Percentiles rank a stretch among this genome's conserved stretches.
These are phyloP conservation scores for Zygoascus tannicola DNA, from an alignment of 805 yeast species.

Conservation along the genomic window DNA sequence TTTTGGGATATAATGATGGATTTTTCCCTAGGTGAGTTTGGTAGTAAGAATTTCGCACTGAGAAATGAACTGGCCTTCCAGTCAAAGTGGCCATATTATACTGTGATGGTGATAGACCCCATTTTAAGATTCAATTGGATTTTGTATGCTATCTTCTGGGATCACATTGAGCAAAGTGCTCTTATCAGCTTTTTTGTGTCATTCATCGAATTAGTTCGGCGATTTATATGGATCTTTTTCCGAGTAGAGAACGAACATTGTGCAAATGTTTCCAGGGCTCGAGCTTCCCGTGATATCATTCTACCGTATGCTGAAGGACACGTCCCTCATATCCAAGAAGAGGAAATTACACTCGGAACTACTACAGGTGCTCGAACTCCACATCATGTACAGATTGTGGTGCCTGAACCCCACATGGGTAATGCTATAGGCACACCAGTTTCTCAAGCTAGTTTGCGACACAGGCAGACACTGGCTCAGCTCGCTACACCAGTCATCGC, in stretches of 20 bases:
- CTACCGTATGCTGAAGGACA: constrained; percentile 51
- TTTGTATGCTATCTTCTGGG: constrained; percentile 70
- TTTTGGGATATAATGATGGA: constrained; percentile 94
- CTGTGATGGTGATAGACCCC: constrained; percentile 65
- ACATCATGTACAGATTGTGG: constrained; percentile 2
- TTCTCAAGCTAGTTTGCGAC: not conserved
- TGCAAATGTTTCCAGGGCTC: constrained; percentile 72
- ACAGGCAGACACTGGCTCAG: constrained; percentile 12
- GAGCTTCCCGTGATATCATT: constrained; percentile 82
- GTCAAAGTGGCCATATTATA: constrained; percentile 54
- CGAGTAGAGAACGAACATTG: constrained; percentile 96
- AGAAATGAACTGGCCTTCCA: constrained; percentile 64
- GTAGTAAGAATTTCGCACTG: constrained; percentile 46
- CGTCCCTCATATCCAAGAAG: not conserved
- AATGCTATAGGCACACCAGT: not conserved
- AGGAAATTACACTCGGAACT: not conserved
- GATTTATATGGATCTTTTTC: constrained; percentile 84
- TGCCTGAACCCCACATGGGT: too few relatives aligned
- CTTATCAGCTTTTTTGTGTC: constrained; percentile 77
- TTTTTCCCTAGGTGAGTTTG: constrained; percentile 77
- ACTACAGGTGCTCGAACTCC: not conserved
- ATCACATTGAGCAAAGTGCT: constrained; percentile 79
- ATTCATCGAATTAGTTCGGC: constrained; percentile 66
- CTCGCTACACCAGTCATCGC: constrained; percentile 20
- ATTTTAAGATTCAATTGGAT: constrained; percentile 84